Evolutionary conservation across 768 basidiomycete genomes (phyloP), one percentile per base, ranked within the genome.

Genomic region (Suillus subalutaceus): DNA sequence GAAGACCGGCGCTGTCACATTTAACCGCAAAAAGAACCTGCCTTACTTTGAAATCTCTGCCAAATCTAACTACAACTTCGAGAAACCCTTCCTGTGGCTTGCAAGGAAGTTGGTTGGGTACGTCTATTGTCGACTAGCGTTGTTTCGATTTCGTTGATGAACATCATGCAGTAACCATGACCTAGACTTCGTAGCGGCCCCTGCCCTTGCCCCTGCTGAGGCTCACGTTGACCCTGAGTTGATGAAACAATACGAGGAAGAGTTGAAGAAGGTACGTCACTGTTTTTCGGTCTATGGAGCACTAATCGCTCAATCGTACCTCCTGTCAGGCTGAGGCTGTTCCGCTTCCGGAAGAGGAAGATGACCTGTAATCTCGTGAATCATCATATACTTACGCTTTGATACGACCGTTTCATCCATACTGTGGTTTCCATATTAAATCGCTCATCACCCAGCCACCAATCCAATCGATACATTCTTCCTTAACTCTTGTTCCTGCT

Each of bases 11-110:
- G 89, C 91, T 52, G 97, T 99, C 67, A 99, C 97, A 55, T 99
- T 99, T 91, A 97, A 99, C 86, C 88, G 97, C 77, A 99, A 99
- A 93, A 99, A 99, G 88, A 98, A 97, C 82, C 87, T 99, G 62
- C 97, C 99, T 78, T 99, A 99, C 85, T 99, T 96, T 78, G 97
- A 99, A 76, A 99, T 99, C 72, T 99, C 97, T 0, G 97, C 97
- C 63, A 99, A 99, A 82, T 98, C 96, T 56, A 99, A 99, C 86
- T 99, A 99, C 81, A 99, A 99, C 86, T 99, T 99, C 76, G 97
- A 99, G 82, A 98, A 98, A 80, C 97, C 97, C 60, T 99, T 99
- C 94, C 87, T 99, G 69, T 99, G 97, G 97, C 86, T 99, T 78
- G 96, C 94, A 66, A 89, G 95, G 83, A 99, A 99, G 83, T 86